Conservation (phyloP, 495 filamentous ascomycete genomes). For the Xylaria castorea region DNA sequence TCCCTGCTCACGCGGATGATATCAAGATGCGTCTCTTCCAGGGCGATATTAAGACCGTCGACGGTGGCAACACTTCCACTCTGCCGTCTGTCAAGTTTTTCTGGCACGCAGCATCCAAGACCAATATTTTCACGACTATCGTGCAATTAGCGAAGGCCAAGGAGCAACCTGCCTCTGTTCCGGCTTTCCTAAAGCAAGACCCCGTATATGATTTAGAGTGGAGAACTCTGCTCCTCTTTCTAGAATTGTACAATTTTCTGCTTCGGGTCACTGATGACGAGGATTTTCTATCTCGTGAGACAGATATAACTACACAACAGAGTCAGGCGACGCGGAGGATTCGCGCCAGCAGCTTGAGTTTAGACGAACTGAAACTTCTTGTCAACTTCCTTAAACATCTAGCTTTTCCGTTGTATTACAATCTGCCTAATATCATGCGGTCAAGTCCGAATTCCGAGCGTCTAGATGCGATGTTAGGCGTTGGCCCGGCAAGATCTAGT, state of each 20-base stretch:
- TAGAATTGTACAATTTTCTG: slow-evolving; percentile 93
- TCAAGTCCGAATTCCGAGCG: slow-evolving; percentile 25
- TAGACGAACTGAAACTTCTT: slow-evolving; percentile 75
- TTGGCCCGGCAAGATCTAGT: slow-evolving; percentile 27
- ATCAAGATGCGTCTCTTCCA: slow-evolving; percentile 95
- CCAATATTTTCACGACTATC: slow-evolving; percentile 70
- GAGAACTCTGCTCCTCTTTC: slow-evolving; percentile 86
- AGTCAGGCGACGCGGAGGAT: slow-evolving; percentile 52
- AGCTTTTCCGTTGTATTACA: slow-evolving; percentile 90
- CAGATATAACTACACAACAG: slow-evolving; percentile 41
- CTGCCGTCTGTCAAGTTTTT: slow-evolving; percentile 85
- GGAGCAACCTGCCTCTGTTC: slow-evolving; percentile 32
- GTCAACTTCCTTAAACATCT: slow-evolving; percentile 89
- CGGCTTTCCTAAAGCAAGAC: slow-evolving; percentile 32
- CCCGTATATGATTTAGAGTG: slow-evolving; percentile 64
- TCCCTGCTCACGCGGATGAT: slow-evolving; percentile 82
- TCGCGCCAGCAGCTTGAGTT: slow-evolving; percentile 70
- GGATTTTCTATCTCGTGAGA: slow-evolving; percentile 65
- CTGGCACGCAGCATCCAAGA: slow-evolving; percentile 77
- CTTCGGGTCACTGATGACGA: slow-evolving; percentile 94
- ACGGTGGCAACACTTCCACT: slow-evolving; percentile 41
- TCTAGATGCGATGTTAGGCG: slow-evolving; percentile 30
- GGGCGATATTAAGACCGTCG: slow-evolving; percentile 67
- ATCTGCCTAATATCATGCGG: slow-evolving; percentile 64
- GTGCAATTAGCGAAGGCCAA: slow-evolving; percentile 34